Conservation (phyloP, 1,139 yeast species). For the Ogataea hybrid region DNA sequence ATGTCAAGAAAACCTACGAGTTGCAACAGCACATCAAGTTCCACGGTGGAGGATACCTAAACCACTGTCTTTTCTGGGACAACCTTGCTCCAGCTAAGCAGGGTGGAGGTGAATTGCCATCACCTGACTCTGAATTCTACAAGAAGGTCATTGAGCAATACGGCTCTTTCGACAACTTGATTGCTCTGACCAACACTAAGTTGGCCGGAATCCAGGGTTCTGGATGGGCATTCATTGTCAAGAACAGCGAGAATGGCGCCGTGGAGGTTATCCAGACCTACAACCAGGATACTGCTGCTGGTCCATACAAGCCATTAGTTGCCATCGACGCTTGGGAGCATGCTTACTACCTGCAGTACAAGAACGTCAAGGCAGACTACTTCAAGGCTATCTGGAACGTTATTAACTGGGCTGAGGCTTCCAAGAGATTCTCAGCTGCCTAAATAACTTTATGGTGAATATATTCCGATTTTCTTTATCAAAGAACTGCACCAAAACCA, state of each 20-base stretch:
- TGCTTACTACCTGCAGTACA: slow-evolving; percentile 94
- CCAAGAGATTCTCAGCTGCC: slow-evolving; percentile 46
- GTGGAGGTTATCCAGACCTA: slow-evolving; percentile 82
- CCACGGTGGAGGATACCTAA: slow-evolving; percentile 93
- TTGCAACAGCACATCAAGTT: slow-evolving; percentile 82
- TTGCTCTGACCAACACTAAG: slow-evolving; percentile 65
- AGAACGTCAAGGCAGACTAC: slow-evolving; percentile 91
- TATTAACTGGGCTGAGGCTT: slow-evolving; percentile 95
- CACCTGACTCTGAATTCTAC: slow-evolving; percentile 53
- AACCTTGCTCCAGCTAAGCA: slow-evolving; percentile 77
- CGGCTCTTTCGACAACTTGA: slow-evolving; percentile 77
- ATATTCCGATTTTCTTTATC: slow-evolving; percentile 15
- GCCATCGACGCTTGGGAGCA: slow-evolving; percentile 99
- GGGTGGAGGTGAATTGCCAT: slow-evolving; percentile 86
- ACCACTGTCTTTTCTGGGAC: slow-evolving; percentile 89
- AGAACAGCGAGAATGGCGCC: slow-evolving; percentile 78
- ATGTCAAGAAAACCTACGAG: slow-evolving; percentile 64
- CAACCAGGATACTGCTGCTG: slow-evolving; percentile 88
- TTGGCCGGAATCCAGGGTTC: slow-evolving; percentile 96
- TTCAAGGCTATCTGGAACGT: slow-evolving; percentile 97
- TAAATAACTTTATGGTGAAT: slow-evolving; percentile 1
- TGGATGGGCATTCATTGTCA: slow-evolving; percentile 96
- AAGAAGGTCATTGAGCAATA: slow-evolving; percentile 64
- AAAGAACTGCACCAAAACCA: slow-evolving; percentile 87
- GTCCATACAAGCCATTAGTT: slow-evolving; percentile 71